A percentile compares a stretch with the other conserved stretches of the same genome.
Conservation (phyloP, 306 rosid genomes). For the Trifolium pratense region DNA sequence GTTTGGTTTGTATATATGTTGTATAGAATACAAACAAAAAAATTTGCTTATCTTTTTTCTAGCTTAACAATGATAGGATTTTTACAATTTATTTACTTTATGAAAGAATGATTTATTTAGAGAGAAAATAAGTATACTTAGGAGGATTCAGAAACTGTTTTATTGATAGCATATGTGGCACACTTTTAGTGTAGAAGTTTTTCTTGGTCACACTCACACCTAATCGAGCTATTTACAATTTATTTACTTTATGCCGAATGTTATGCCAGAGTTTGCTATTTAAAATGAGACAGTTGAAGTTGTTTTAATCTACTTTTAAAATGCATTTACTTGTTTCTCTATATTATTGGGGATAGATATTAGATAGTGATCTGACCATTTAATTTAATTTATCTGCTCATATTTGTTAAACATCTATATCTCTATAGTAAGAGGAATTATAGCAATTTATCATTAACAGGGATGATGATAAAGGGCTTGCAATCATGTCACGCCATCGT, state of each 20-base stretch:
- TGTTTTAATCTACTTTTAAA: conserved; percentile 1
- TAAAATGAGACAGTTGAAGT: neutral
- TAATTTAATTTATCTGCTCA: conserved; percentile 25
- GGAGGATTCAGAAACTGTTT: neutral
- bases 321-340: conserved; percentile 29
- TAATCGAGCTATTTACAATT: neutral
- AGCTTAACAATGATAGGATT: neutral
- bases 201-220: neutral
- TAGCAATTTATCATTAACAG: conserved; percentile 50
- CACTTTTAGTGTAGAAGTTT: neutral
- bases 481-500: conserved; percentile 97
- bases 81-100: neutral
- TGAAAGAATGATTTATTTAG: neutral
- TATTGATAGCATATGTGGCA: conserved; percentile 15
- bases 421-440: conserved; percentile 28
- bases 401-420: conserved; percentile 8
- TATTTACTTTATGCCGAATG: conserved; percentile 23
- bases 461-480: conserved; percentile 97
- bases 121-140: neutral
- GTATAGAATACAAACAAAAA: neutral
- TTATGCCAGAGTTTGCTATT: neutral
- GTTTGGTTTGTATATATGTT: neutral
- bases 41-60: conserved; percentile 23
- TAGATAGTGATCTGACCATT: conserved; percentile 14
- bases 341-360: conserved; percentile 27